These are phyloP conservation scores for Aristolochia contorta DNA, from an alignment of 164 flowering plant genomes.

Conservation along the genomic window DNA sequence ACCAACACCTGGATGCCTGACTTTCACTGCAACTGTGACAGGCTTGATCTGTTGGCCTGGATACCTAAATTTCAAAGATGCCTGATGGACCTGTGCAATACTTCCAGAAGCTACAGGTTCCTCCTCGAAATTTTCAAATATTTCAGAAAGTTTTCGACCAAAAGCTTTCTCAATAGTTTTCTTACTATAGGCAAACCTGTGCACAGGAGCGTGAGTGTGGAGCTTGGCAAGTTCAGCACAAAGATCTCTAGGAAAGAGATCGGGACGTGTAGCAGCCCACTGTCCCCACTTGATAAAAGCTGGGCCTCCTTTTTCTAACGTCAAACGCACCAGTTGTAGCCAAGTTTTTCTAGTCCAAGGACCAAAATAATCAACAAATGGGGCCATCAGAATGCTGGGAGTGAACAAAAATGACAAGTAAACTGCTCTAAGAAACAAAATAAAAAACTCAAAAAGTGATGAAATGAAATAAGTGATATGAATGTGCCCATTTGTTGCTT, in stretches of 20 bases:
- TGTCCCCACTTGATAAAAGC: constrained; percentile 94
- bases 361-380: constrained; percentile 53
- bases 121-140: constrained; percentile 73
- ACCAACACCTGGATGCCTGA: constrained; percentile 84
- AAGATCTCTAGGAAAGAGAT: constrained; percentile 65
- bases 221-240: constrained; percentile 59
- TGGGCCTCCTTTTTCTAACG: constrained; percentile 77
- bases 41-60: constrained; percentile 49
- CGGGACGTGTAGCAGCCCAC: constrained; percentile 86
- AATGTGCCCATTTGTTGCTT: constrained; percentile 46
- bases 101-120: constrained; percentile 84
- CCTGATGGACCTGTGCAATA: constrained; percentile 79
- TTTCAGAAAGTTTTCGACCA: constrained; percentile 54
- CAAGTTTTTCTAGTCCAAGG: constrained; percentile 42
- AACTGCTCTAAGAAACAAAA: constrained; percentile 42
- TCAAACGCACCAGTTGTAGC: constrained; percentile 43
- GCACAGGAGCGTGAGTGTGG: constrained; percentile 66
- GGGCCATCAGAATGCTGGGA: constrained; percentile 59
- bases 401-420: constrained; percentile 51
- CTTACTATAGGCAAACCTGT: constrained; percentile 51
- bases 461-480: constrained; percentile 33
- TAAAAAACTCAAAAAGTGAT: constrained; percentile 37
- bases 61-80: constrained; percentile 45
- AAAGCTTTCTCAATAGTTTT: constrained; percentile 61
- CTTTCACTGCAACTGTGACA: constrained; percentile 73